Evolutionary conservation across 1,284 basidiomycete genomes (phyloP), one percentile per base, ranked within the genome.

Genomic region (Apiotrichum sp.): DNA sequence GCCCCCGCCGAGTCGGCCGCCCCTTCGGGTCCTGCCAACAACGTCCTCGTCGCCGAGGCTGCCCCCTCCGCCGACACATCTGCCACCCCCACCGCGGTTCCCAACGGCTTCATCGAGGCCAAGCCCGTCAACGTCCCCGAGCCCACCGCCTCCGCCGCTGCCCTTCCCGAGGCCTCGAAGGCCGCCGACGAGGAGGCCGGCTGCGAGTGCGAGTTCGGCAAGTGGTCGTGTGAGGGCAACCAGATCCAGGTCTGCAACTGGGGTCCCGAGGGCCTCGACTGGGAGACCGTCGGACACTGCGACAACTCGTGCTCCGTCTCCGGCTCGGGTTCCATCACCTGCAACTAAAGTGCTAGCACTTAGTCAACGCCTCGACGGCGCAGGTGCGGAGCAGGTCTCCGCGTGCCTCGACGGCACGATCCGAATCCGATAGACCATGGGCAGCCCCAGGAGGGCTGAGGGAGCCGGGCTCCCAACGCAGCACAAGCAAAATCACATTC

Each of bases 241-340:
- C 16, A 16, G 11, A 51, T 70, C 49, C 58, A 67, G 54, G 62
- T 70, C 13, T 70, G 68, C 62, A 65, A 62, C 52, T 62, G 62
- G 49, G 50, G 48, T 38, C 34, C 59, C 16, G 42, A 41, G 35
- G 29, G 38, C 8, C 53, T 62, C 32, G 59, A 52, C 34, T 62
- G 61, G 61, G 50, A 55, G 55, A 52, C 52, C 31, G n/a, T 56
- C 38, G 49, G 55, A 8, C 6, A 22, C 3, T 62, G 61, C 50
- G 49, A 46, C 51, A 35, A 39, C 39, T 34, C 35, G 36, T 59
- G 58, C 58, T 29, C 16, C 39, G 43, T 59, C 48, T 46, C 45
- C 16, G 29, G n/a, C 36, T 34, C 50, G 2, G 50, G 50, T 16
- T 43, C 39, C 42, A 41, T 52, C 34, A 44, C 14, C 34, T 52